Evolutionary conservation across 2,329 filamentous ascomycete species (phyloP).

Genomic region (Calonectria naviculata): DNA sequence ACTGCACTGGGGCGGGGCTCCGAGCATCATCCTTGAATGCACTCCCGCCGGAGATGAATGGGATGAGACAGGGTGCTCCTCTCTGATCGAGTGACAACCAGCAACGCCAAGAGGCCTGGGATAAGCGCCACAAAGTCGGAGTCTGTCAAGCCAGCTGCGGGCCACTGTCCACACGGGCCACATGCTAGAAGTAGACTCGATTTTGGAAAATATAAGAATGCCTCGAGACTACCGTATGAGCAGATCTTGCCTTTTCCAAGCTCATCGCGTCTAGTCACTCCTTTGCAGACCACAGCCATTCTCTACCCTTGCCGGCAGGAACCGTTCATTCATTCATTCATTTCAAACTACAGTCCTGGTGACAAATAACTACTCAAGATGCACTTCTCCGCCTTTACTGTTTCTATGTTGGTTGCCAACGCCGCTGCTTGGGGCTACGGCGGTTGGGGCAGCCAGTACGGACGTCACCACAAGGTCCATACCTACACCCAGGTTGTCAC

Average conservation of each 20-base stretch:
- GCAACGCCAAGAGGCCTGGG: background rate
- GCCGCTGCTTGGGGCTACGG: conserved; percentile 30
- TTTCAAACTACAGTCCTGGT: conserved; percentile 13
- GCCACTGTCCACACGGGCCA: background rate
- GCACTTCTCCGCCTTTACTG: conserved; percentile 17
- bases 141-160: background rate
- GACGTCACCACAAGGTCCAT: conserved; percentile 20
- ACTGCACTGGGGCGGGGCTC: background rate
- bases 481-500: conserved; percentile 27
- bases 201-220: conserved; percentile 11
- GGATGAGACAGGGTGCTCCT: conserved; percentile 12
- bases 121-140: background rate
- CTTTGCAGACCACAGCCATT: conserved; percentile 12
- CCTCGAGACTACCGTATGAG: background rate
- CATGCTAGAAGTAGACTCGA: background rate
- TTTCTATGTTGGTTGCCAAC: conserved; percentile 22
- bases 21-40: background rate
- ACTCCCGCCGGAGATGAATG: conserved; percentile 11
- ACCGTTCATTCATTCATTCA: conserved; percentile 17
- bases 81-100: conserved; percentile 13
- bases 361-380: conserved; percentile 21
- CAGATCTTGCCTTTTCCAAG: background rate
- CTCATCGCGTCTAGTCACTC: conserved; percentile 23
- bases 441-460: background rate
- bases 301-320: conserved; percentile 16